phyloP scores from a whole-genome alignment of 2,329 filamentous ascomycete genomes.

The Coniella lustricola region DNA sequence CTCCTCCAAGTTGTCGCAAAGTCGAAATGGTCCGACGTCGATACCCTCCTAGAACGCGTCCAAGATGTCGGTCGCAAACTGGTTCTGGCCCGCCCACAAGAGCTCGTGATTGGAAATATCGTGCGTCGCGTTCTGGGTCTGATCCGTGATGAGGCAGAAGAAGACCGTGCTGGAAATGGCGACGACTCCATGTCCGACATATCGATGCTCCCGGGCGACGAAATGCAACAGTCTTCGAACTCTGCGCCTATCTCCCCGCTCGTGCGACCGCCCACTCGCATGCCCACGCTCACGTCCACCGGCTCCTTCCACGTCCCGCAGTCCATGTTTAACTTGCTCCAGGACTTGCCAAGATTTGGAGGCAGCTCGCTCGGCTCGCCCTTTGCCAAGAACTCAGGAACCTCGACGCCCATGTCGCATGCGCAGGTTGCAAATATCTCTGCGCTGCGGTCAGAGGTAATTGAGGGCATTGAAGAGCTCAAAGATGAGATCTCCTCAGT shows the following conservation, averaged over 20 bases:
- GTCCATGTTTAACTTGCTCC: slow-evolving; percentile 84
- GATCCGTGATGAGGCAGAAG: slow-evolving; percentile 84
- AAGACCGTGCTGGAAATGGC: slow-evolving; percentile 59
- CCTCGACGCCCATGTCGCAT: slow-evolving; percentile 27
- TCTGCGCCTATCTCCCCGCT: slow-evolving; percentile 12
- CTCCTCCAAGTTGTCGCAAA: slow-evolving; percentile 80
- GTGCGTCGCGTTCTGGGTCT: slow-evolving; percentile 83
- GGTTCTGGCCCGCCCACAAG: slow-evolving; percentile 76
- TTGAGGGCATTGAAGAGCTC: slow-evolving; percentile 91
- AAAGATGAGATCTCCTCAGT: slow-evolving; percentile 91
- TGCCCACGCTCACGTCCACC: slow-evolving; percentile 46
- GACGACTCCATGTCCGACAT: slow-evolving; percentile 54
- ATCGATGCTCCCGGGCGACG: slow-evolving; percentile 18
- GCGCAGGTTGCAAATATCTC: slow-evolving; percentile 42
- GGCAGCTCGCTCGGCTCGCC: slow-evolving; percentile 36
- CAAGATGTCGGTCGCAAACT: slow-evolving; percentile 71
- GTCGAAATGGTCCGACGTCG: slow-evolving; percentile 70
- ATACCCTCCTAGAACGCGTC: slow-evolving; percentile 72
- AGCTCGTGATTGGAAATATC: slow-evolving; percentile 91
- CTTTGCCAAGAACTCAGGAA: slow-evolving; percentile 33
- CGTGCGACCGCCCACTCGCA: slow-evolving; percentile 35
- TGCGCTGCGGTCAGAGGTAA: slow-evolving; percentile 81
- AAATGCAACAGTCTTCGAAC: slow-evolving; percentile 5
- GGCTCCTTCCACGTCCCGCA: slow-evolving; percentile 61
- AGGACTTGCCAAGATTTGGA: slow-evolving; percentile 53